A percentile compares a stretch with the other conserved stretches of the same genome.
Evolutionary conservation across 768 basidiomycete genomes (phyloP).

Genomic region (Lactifluus hygrophoroides): DNA sequence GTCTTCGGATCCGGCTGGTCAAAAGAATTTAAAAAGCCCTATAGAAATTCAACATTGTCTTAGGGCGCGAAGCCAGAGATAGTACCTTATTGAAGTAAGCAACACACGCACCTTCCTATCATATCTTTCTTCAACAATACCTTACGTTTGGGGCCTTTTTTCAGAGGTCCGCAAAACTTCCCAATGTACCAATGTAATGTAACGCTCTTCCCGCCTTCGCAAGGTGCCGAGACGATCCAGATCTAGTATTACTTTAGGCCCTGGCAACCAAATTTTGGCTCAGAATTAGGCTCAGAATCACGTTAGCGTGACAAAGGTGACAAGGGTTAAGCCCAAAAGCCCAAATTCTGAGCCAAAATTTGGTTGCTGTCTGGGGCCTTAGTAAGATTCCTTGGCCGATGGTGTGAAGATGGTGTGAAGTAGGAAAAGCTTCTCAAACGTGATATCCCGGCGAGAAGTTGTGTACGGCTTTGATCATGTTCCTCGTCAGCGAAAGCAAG

Average conservation of each 20-base stretch:
- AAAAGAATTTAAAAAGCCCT: slow-evolving; percentile 49
- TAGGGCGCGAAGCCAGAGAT: slow-evolving; percentile 70
- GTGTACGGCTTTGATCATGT: neutral
- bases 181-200: slow-evolving; percentile 70
- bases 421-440: slow-evolving; percentile 5
- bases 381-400: slow-evolving; percentile 78
- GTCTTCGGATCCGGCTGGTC: too few species aligned
- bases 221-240: slow-evolving; percentile 67
- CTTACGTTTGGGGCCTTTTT: neutral
- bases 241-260: too few species aligned
- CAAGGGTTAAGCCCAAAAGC: too few species aligned
- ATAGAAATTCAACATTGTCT: slow-evolving; percentile 65
- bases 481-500: slow-evolving; percentile 53
- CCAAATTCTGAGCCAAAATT: too few species aligned
- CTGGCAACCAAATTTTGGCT: too few species aligned
- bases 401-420: slow-evolving; percentile 76
- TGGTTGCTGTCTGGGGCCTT: too few species aligned
- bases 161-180: slow-evolving; percentile 75
- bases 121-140: neutral
- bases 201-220: slow-evolving; percentile 70
- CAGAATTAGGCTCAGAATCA: too few species aligned
- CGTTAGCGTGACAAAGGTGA: too few species aligned
- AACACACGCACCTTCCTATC: neutral
- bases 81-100: slow-evolving; percentile 76
- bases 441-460: neutral